Percentiles rank a stretch among this genome's conserved stretches.
Evolutionary conservation across 2,329 filamentous ascomycete genomes (phyloP).

Genomic region (Harringtonia lauricola): DNA sequence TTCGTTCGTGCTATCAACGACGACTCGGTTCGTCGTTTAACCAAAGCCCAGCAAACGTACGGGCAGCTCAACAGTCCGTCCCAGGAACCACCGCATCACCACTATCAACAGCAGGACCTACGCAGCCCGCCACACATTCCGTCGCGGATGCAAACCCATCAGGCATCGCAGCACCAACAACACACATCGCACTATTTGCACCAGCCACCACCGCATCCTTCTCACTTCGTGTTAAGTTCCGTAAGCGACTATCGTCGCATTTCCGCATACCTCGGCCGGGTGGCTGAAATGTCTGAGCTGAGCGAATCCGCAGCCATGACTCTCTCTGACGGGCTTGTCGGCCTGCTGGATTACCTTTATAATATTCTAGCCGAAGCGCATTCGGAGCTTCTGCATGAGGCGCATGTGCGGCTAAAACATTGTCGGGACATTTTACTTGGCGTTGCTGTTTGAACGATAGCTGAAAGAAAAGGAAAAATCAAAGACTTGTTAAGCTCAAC

Average conservation of each 20-base stretch:
- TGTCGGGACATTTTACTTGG: constrained; percentile 46
- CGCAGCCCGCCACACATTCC: no score
- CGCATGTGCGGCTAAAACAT: constrained; percentile 55
- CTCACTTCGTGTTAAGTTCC: background rate
- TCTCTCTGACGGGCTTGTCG: constrained; percentile 44
- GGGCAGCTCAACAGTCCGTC: no score
- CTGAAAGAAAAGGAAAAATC: no score
- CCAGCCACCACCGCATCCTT: background rate
- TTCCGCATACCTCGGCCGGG: constrained; percentile 40
- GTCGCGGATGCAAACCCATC: no score
- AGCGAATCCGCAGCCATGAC: constrained; percentile 55
- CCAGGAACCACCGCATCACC: no score
- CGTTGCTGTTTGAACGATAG: no score
- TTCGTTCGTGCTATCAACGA: constrained; percentile 73
- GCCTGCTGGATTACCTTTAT: constrained; percentile 32
- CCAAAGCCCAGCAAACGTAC: background rate
- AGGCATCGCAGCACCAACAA: background rate
- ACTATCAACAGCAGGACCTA: no score
- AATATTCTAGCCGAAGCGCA: constrained; percentile 31
- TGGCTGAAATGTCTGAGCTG: constrained; percentile 61
- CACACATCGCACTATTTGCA: background rate
- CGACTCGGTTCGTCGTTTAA: constrained; percentile 2
- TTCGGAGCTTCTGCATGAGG: constrained; percentile 67
- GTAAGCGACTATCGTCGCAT: constrained; percentile 21
- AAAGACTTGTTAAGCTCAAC: no score